These are phyloP conservation scores for Exidia glandulosa DNA, from an alignment of 768 basidiomycete species.

Conservation along the genomic window DNA sequence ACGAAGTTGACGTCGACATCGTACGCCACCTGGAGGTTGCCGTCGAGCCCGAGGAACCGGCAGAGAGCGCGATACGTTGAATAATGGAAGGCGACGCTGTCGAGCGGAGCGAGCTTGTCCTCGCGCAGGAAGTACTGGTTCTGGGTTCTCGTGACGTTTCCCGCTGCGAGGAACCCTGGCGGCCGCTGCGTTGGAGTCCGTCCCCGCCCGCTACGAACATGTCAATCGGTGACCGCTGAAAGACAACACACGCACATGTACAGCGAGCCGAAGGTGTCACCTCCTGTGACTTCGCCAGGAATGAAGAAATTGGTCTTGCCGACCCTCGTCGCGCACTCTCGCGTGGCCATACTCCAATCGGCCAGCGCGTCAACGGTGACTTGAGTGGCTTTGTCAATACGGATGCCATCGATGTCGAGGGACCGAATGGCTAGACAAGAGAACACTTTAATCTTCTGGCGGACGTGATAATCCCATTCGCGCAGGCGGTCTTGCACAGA, in stretches of 20 bases:
- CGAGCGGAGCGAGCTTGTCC: slow-evolving; percentile 48
- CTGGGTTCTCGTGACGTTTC: slow-evolving; percentile 48
- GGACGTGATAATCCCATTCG: slow-evolving; percentile 78
- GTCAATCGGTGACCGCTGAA: neutral
- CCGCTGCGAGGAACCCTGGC: slow-evolving; percentile 54
- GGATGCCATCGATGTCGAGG: slow-evolving; percentile 87
- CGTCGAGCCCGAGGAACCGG: slow-evolving; percentile 92
- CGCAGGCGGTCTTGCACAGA: slow-evolving; percentile 93
- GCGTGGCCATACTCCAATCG: slow-evolving; percentile 61
- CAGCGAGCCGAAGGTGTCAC: slow-evolving; percentile 77
- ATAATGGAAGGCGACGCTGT: slow-evolving; percentile 85
- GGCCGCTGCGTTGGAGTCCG: slow-evolving; percentile 65
- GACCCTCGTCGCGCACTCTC: slow-evolving; percentile 57
- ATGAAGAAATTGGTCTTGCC: slow-evolving; percentile 87
- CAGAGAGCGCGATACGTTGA: slow-evolving; percentile 80
- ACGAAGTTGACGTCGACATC: slow-evolving; percentile 76
- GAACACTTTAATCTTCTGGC: slow-evolving; percentile 66
- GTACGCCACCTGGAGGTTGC: slow-evolving; percentile 83
- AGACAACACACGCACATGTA: slow-evolving; percentile 50
- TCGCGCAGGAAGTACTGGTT: slow-evolving; percentile 75
- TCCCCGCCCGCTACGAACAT: slow-evolving; percentile 63
- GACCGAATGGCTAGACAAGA: slow-evolving; percentile 81
- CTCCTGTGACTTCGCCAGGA: slow-evolving; percentile 89
- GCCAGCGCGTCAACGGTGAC: slow-evolving; percentile 75
- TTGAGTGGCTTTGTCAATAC: slow-evolving; percentile 91